phyloP scores from a whole-genome alignment of 805 yeast species.

The Candida nanaspora region DNA sequence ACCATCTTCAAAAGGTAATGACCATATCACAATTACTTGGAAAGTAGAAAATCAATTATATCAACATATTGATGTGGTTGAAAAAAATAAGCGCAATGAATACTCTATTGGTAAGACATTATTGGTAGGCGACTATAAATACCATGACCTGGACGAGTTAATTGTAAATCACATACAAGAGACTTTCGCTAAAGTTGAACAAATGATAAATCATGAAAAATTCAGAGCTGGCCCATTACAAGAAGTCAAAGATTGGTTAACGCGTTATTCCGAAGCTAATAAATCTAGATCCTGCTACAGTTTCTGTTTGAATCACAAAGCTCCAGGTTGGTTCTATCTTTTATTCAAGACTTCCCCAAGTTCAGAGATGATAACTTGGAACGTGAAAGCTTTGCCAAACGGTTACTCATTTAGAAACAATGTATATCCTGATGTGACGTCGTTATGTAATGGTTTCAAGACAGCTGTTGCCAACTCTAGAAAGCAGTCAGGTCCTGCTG shows the following conservation, averaged over 20 bases:
- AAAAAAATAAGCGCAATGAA: slow-evolving; percentile 61
- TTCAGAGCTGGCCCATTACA: slow-evolving; percentile 73
- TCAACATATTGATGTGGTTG: slow-evolving; percentile 86
- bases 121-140: slow-evolving; percentile 58
- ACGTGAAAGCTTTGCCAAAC: slow-evolving; percentile 81
- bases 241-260: slow-evolving; percentile 82
- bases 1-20: slow-evolving; percentile 86
- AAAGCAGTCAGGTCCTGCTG: slow-evolving; percentile 9
- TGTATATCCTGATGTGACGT: slow-evolving; percentile 81
- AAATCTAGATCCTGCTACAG: slow-evolving; percentile 86
- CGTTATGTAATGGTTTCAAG: slow-evolving; percentile 93
- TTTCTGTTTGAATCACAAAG: slow-evolving; percentile 81
- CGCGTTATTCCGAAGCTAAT: slow-evolving; percentile 84
- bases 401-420: slow-evolving; percentile 78
- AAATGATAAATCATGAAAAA: slow-evolving; percentile 81
- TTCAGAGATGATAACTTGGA: slow-evolving; percentile 74
- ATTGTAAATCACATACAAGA: slow-evolving; percentile 82
- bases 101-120: slow-evolving; percentile 50
- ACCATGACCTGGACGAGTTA: slow-evolving; percentile 88
- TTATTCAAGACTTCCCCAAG: slow-evolving; percentile 75
- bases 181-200: slow-evolving; percentile 74
- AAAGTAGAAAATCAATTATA: slow-evolving; percentile 85
- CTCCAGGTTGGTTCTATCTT: slow-evolving; percentile 90
- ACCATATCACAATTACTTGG: slow-evolving; percentile 92
- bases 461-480: slow-evolving; percentile 31